These are phyloP conservation scores for Pseudocercospora musae DNA, from an alignment of 2,329 filamentous ascomycete genomes.

Conservation along the genomic window DNA sequence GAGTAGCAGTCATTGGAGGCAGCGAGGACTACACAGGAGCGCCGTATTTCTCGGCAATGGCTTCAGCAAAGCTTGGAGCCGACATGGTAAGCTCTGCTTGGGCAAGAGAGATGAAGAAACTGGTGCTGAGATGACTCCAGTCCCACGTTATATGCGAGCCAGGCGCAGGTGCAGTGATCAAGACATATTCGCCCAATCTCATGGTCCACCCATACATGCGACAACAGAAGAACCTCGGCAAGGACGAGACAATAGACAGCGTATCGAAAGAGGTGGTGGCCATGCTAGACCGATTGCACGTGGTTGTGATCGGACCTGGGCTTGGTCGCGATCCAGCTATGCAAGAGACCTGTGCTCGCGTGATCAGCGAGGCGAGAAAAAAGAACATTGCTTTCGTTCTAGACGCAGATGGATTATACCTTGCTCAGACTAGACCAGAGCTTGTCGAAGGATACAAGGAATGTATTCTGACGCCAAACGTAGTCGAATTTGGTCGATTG, in stretches of 20 bases:
- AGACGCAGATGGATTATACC: conserved; percentile 81
- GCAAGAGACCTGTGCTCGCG: conserved; percentile 76
- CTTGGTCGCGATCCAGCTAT: conserved; percentile 86
- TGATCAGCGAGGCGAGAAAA: conserved; percentile 75
- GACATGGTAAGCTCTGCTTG: conserved; percentile 66
- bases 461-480: conserved; percentile 90
- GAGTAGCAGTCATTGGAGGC: conserved; percentile 90
- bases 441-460: conserved; percentile 76
- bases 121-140: conserved; percentile 42
- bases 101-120: not conserved
- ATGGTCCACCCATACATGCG: conserved; percentile 98
- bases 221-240: conserved; percentile 60
- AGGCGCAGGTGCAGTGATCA: conserved; percentile 79
- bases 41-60: conserved; percentile 97
- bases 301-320: conserved; percentile 88
- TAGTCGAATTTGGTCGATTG: conserved; percentile 83
- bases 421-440: conserved; percentile 72
- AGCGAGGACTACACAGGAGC: conserved; percentile 96
- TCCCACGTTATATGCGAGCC: conserved; percentile 95
- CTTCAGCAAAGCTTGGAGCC: conserved; percentile 82
- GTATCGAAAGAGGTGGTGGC: conserved; percentile 68
- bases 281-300: conserved; percentile 83
- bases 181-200: conserved; percentile 94
- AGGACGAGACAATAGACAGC: conserved; percentile 56
- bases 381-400: conserved; percentile 75